Evolutionary conservation across 2,329 filamentous ascomycete genomes (phyloP), one percentile per base, ranked within the genome.

Genomic region (Diaporthe amygdali): DNA sequence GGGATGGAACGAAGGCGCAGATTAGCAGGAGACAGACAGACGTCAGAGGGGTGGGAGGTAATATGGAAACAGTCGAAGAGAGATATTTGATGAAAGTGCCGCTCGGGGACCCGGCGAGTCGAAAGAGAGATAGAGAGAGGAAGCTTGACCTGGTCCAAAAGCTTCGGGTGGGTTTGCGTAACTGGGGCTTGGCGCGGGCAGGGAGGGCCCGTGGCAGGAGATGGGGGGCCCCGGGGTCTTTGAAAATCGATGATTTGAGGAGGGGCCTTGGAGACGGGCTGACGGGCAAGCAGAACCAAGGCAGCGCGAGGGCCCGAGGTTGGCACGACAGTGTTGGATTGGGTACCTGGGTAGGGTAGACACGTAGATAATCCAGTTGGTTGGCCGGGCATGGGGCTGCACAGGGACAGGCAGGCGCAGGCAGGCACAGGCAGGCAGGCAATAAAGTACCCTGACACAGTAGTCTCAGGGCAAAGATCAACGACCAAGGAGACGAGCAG

Each of bases 81-180:
- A 37, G 39, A 56, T 44, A 46, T 67, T 22, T 67, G 68, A 32
- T 22, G 20, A 41, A 41, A 27, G 32, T 12, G 41, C 7, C n/a
- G 22, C 20, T 49, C 59, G 41, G 66, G 41, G 44, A 39, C 22
- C 41, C 52, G 52, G 54, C 51, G 52, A 32, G 66, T 59, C 52
- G 52, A 59, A 27, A 55, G 30, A 10, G 25, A 54, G 47, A 52
- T 15, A 7, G 44, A 39, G 51, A 46, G 41, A 25, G 49, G 39
- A 55, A 55, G 39, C 66, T 44, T 32, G 66, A 54, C 66, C 66
- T 68, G 49, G 41, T 47, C 25, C 25, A 41, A 64, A 63, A 64
- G 59, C 59, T 64, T 64, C 41, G 59, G 59, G 34, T 64, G 44
- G 44, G 59, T 64, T 64, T 64, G 59, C 44, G 59, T 64, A 49